Evolutionary conservation across 179 eudicot genomes (phyloP), one percentile per base, ranked within the genome.

Genomic region (Patellifolia procumbens): DNA sequence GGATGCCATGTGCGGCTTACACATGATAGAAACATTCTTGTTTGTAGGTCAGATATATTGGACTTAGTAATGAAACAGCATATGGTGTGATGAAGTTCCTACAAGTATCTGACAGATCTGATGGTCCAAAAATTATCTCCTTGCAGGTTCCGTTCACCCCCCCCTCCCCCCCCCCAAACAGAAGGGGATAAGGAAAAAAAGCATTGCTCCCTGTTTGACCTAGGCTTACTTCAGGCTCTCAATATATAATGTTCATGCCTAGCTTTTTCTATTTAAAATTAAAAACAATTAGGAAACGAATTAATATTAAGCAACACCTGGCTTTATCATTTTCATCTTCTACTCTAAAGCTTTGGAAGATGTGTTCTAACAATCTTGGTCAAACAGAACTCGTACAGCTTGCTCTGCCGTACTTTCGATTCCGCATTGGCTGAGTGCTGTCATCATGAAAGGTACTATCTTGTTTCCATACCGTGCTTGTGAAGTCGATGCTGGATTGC

Each of bases 21-120:
- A 35, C 39, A 19, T 60, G 52, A 53, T n/a, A 0, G 34, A 7
- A 32, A 37, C 53, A 43, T 51, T 73, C 52, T 73, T 86, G 60
- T 70, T 64, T 86, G 70, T 86, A 94, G 98, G 87, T 94, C 80
- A 92, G 96, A 86, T 91, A 88, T 70, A 71, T 92, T 72, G 97
- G 96, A n/a, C 89, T 92, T 9, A 91, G 98, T 85, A 94, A 94
- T 79, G 98, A 94, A 83, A 92, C 97, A 46, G 94, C 98, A 9
- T 92, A 91, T 81, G 98, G 97, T 42, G 71, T 94, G 74, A 94
- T 94, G 98, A 94, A 94, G 86, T 94, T 94, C 79, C 87, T 87
- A 72, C 91, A 92, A 20, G 80, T 80, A 62, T 85, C 92, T 63
- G 84, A 84, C 71, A 59, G 72, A 69, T 59, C 76, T 29, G 59